Evolutionary conservation across 768 basidiomycete genomes (phyloP), one percentile per base, ranked within the genome.

Genomic region (Tylopilus felleus): DNA sequence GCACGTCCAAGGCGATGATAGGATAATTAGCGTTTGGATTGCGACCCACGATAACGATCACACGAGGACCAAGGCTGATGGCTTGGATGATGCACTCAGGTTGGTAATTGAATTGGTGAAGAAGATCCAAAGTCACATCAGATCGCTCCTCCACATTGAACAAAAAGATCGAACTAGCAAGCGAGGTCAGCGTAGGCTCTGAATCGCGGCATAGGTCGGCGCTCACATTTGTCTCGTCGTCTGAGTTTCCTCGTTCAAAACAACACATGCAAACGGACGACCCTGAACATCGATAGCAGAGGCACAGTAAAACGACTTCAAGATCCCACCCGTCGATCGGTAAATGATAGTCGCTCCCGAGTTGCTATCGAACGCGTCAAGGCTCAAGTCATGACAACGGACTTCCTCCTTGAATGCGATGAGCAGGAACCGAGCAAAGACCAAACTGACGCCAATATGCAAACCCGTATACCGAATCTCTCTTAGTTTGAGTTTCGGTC

Each of bases 341-440:
- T n/a, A 29, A 29, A 29, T 29, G 7, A 29, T 29, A 10, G 8
- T 29, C 7, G 29, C 7, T 9, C 42, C 41, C 12, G 57, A 41
- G 36, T 47, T 42, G 14, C 41, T 31, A 23, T 53, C 46, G 23
- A n/a, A n/a, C 4, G 21, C 8, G 12, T 46, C 42, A 4, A 52
- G 38, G 40, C 31, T 41, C 52, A 57, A 21, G 28, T 61, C 52
- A 49, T 65, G 58, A 12, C 63, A 63, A 8, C 53, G 51, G 13
- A 63, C 43, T 47, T 56, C 51, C 14, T 58, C 47, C 17, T 16
- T 44, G 25, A 65, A 36, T 22, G 53, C 63, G 22, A 62, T 8
- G 29, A 65, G 5, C 17, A 61, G 23, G 39, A 55, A 65, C 16
- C 47, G 55, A 8, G 60, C 60, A 51, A 60, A 53, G 36, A 65